Conservation (phyloP, 148 eudicot genomes). For the Rheum nobile region DNA sequence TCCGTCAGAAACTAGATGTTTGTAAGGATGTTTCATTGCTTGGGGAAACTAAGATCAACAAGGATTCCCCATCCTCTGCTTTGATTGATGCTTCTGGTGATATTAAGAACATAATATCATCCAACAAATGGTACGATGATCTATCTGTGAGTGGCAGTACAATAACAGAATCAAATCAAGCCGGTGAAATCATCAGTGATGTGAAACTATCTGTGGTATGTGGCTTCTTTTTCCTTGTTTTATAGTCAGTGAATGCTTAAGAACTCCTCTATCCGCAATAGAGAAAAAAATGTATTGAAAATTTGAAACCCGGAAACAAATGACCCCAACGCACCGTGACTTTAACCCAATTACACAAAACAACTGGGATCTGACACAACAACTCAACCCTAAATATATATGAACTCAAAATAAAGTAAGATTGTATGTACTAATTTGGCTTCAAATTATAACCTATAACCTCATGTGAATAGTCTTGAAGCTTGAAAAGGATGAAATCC, state of each 20-base stretch:
- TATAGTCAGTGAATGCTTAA: neutral
- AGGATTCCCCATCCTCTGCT: slow-evolving; percentile 32
- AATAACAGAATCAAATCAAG: slow-evolving; percentile 42
- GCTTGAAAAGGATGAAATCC: too few relatives aligned
- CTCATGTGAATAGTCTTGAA: too few relatives aligned
- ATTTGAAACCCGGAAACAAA: neutral
- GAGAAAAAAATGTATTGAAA: neutral
- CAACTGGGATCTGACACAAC: too few relatives aligned
- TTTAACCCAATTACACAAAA: too few relatives aligned
- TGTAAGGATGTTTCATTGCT: slow-evolving; percentile 25
- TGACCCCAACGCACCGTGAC: too few relatives aligned
- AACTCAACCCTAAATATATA: too few relatives aligned
- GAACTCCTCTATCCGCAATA: neutral
- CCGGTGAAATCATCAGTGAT: slow-evolving; percentile 32
- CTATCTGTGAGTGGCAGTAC: slow-evolving; percentile 28
- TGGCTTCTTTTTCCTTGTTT: slow-evolving; percentile 10
- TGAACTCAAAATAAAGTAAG: too few relatives aligned
- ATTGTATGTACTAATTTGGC: too few relatives aligned
- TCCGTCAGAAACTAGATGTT: slow-evolving; percentile 11
- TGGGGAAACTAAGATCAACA: slow-evolving; percentile 25
- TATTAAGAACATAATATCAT: slow-evolving; percentile 33
- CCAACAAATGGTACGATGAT: slow-evolving; percentile 42
- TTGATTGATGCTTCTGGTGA: slow-evolving; percentile 23
- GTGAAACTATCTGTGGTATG: slow-evolving; percentile 31
- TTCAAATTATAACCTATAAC: too few relatives aligned